Evolutionary conservation across 2,329 filamentous ascomycete genomes (phyloP).

Genomic region (Aspergillus udagawae): DNA sequence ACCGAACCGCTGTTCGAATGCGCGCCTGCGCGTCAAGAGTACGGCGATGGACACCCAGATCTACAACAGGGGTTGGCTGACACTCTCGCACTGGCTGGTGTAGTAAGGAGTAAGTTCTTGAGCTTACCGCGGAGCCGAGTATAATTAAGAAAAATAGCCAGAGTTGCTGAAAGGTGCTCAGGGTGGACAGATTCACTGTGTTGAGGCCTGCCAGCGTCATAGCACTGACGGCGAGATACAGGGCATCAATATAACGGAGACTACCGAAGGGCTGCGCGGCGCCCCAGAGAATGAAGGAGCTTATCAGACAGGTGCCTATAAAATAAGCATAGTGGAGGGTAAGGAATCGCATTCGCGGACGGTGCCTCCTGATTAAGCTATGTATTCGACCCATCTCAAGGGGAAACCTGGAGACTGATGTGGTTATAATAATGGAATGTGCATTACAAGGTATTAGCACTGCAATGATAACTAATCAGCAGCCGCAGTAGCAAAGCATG

Average conservation of each 20-base stretch:
- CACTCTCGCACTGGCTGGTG: neutral
- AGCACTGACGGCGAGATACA: slow-evolving; percentile 45
- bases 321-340: slow-evolving; percentile 50
- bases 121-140: slow-evolving; percentile 36
- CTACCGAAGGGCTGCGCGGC: slow-evolving; percentile 41
- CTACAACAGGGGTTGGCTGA: neutral
- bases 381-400: neutral
- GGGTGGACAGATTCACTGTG: slow-evolving; percentile 44
- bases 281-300: slow-evolving; percentile 47
- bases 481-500: no score
- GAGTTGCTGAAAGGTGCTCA: slow-evolving; percentile 48
- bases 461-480: no score
- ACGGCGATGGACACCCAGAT: neutral
- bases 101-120: no score
- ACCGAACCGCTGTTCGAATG: neutral
- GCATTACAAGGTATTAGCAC: no score
- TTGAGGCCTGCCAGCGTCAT: slow-evolving; percentile 49
- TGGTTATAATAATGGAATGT: no score
- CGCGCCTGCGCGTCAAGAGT: neutral
- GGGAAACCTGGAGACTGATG: no score
- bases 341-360: slow-evolving; percentile 29
- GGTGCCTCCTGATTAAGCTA: neutral
- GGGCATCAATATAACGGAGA: slow-evolving; percentile 43
- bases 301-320: slow-evolving; percentile 38
- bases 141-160: slow-evolving; percentile 47